Base-by-base conservation (phyloP, 495 filamentous ascomycete genomes). In the Glonium stellatum region DNA sequence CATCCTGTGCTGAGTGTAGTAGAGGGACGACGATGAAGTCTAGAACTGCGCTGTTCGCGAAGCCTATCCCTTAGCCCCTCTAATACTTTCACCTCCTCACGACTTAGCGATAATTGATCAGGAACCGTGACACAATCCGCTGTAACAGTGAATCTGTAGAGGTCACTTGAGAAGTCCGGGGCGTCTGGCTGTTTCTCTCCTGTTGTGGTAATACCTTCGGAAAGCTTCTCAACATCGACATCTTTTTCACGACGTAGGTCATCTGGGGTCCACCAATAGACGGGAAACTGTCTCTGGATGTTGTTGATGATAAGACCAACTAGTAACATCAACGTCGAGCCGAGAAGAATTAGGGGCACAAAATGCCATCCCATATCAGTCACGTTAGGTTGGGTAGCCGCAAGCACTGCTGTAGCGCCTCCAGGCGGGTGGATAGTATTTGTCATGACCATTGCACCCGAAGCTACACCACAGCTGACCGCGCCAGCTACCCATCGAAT, bases 361-460 rank as follows among this genome's bases (percentile, higher is more conserved):
- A 93, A 71, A 39, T 79, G 82, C 90, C 89, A 96, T 5, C 88
- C 89, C 54, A 96, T 71, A 0, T 66, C 69, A 15, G 77, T 73
- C 0, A 85, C 73, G 0, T 73, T 70, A 0, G 79, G 66, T 49
- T 87, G 80, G 0, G 85, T 79, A 1, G 87, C 88, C 0, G 88
- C 88, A 19, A 96, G 74, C 1, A 97, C 72, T 0, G 92, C 89
- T 0, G 89, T 95, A 2, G 92, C 92, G 8, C 92, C 92, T 0
- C 89, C 92, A 0, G 92, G 92, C 5, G 92, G 92, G 67, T 97
- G 87, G 1, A 91, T 78, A 0, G 90, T 93, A 6, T 84, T 84
- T 0, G 89, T 93, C 10, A 90, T 61, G 0, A 80, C 77, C 92
- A 96, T 97, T 53, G 84, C 50, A 0, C 82, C 77, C 1, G 84